Percentiles rank a stretch among this genome's conserved stretches.
Conservation (phyloP, 768 basidiomycete genomes). For the Phlebiopsis flavidoalba region DNA sequence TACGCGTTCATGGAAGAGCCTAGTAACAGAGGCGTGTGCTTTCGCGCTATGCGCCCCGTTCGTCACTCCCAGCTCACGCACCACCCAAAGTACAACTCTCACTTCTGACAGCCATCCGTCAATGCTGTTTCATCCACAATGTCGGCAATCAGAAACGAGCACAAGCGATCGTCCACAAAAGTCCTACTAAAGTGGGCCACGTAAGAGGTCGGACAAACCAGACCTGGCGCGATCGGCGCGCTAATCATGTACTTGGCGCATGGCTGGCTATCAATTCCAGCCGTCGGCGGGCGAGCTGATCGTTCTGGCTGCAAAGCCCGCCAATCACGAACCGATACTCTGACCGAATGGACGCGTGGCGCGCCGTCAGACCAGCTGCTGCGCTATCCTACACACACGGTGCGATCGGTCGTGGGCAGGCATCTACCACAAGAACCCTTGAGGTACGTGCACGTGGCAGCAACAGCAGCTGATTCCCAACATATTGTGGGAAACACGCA, state of each 20-base stretch:
- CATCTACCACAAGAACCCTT: slow-evolving; percentile 97
- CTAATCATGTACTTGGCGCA: slow-evolving; percentile 99
- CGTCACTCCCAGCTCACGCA: neutral
- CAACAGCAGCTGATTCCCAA: neutral
- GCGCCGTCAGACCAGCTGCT: slow-evolving; percentile 93
- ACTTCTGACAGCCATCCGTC: slow-evolving; percentile 86
- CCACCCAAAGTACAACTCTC: slow-evolving; percentile 83
- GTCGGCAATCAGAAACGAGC: slow-evolving; percentile 69
- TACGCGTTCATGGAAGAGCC: slow-evolving; percentile 88
- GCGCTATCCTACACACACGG: slow-evolving; percentile 92
- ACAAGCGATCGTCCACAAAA: slow-evolving; percentile 91
- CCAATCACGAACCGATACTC: slow-evolving; percentile 98
- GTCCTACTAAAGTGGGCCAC: slow-evolving; percentile 95
- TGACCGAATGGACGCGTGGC: slow-evolving; percentile 94
- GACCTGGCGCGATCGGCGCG: slow-evolving; percentile 96
- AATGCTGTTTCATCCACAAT: slow-evolving; percentile 97
- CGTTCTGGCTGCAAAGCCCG: slow-evolving; percentile 88
- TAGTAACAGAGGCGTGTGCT: slow-evolving; percentile 70
- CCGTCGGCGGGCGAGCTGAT: slow-evolving; percentile 83
- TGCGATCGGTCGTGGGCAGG: slow-evolving; percentile 87
- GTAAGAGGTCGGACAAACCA: slow-evolving; percentile 96
- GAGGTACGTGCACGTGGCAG: slow-evolving; percentile 47
- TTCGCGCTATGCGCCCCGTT: slow-evolving; percentile 6
- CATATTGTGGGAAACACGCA: neutral
- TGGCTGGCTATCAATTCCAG: slow-evolving; percentile 87